Conservation (phyloP, 2,329 filamentous ascomycete genomes). For the Shiraia bambusicola region DNA sequence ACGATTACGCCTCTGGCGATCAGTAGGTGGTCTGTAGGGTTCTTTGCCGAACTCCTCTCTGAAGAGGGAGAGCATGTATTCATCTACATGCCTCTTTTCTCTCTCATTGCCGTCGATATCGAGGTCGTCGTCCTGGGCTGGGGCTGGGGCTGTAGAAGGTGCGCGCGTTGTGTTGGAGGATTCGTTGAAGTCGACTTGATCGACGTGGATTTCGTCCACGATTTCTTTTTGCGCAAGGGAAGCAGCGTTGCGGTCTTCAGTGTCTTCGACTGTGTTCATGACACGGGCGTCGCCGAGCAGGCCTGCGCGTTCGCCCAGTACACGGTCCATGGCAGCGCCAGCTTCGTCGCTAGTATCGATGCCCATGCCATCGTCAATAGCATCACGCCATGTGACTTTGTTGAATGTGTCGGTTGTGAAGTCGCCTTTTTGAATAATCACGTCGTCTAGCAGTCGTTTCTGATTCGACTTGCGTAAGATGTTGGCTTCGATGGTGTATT, state of each 20-base stretch:
- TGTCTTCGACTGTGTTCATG: conserved; percentile 87
- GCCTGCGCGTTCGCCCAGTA: conserved; percentile 68
- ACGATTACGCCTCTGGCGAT: conserved; percentile 33
- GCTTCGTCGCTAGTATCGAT: conserved; percentile 61
- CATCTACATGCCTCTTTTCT: conserved; percentile 35
- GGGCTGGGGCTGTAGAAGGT: conserved; percentile 18
- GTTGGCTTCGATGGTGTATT: conserved; percentile 89
- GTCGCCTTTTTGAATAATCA: conserved; percentile 96
- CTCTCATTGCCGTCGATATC: conserved; percentile 20
- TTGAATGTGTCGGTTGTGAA: conserved; percentile 98
- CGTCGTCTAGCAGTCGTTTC: conserved; percentile 95
- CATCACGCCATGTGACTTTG: conserved; percentile 68
- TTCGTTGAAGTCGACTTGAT: conserved; percentile 46
- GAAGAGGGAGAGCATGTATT: conserved; percentile 37
- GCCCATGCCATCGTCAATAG: conserved; percentile 55
- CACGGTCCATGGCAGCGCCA: conserved; percentile 80
- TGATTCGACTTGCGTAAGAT: conserved; percentile 95
- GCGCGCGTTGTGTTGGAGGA: conserved; percentile 29
- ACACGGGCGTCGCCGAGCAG: conserved; percentile 61
- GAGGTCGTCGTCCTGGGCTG: conserved; percentile 17
- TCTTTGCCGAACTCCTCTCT: conserved; percentile 38
- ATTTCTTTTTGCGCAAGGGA: conserved; percentile 87
- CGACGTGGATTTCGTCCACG: conserved; percentile 56
- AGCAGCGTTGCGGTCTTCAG: conserved; percentile 86
- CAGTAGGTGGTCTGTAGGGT: conserved; percentile 34